Conservation (phyloP, 768 basidiomycete species). For the Xanthoconium stramineum region DNA sequence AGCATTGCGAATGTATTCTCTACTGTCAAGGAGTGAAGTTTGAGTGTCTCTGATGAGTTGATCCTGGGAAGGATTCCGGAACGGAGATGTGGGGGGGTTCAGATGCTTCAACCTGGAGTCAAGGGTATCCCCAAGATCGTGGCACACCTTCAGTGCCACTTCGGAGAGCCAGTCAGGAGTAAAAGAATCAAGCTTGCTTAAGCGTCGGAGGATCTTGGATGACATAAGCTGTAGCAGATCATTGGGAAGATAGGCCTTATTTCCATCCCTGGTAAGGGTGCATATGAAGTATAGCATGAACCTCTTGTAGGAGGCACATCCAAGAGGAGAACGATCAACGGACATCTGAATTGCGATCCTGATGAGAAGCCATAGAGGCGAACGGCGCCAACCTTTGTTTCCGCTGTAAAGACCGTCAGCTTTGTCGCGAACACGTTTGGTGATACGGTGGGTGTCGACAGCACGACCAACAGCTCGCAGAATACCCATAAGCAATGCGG, state of each 20-base stretch:
- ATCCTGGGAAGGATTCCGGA: neutral
- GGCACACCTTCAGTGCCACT: neutral
- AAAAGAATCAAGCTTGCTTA: neutral
- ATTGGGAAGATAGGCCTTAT: neutral
- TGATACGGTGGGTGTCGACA: neutral
- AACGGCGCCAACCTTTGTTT: too few species aligned
- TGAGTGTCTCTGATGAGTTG: conserved; percentile 25
- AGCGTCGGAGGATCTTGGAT: neutral
- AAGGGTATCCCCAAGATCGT: conserved; percentile 15
- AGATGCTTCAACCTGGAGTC: conserved; percentile 33
- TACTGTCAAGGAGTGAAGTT: conserved; percentile 25
- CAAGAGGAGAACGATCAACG: neutral
- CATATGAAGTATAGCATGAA: neutral
- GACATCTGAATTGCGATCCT: too few species aligned
- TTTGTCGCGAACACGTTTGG: neutral
- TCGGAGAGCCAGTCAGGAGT: neutral
- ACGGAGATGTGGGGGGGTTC: conserved; percentile 17
- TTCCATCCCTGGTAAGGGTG: neutral
- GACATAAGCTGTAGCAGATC: neutral
- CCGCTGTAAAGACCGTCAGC: too few species aligned
- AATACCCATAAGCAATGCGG: neutral
- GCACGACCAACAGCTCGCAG: neutral
- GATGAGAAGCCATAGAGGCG: too few species aligned
- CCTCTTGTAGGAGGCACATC: neutral
- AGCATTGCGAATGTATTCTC: too few species aligned